A percentile compares a stretch with the other conserved stretches of the same genome.
phyloP scores from a whole-genome alignment of 2,329 filamentous ascomycete genomes.

The Alternaria sp. region DNA sequence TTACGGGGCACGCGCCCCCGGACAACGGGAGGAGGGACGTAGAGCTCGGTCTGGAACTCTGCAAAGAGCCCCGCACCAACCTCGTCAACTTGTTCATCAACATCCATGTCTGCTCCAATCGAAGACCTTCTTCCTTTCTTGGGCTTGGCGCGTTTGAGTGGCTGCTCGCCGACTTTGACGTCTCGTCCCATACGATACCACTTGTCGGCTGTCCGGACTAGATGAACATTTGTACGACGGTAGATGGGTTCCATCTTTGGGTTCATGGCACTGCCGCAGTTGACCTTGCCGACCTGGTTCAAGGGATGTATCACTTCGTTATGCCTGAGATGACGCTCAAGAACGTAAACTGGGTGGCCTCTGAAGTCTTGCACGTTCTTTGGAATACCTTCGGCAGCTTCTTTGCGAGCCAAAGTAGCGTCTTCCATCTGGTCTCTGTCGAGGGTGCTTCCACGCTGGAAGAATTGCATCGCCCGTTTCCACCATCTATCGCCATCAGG shows the following conservation, averaged over 20 bases:
- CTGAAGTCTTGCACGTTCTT: constrained; percentile 87
- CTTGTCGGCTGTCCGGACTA: constrained; percentile 78
- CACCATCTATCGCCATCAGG: constrained; percentile 64
- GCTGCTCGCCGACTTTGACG: constrained; percentile 76
- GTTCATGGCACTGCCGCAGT: constrained; percentile 65
- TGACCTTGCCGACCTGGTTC: constrained; percentile 77
- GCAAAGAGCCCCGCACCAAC: constrained; percentile 64
- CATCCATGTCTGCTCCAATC: constrained; percentile 38
- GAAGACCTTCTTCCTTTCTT: constrained; percentile 38
- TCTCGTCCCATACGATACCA: constrained; percentile 91
- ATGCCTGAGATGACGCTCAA: constrained; percentile 82
- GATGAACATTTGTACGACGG: constrained; percentile 78
- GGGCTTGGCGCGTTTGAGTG: constrained; percentile 70
- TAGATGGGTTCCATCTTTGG: constrained; percentile 77
- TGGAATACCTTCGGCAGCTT: constrained; percentile 79
- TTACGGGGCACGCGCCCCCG: constrained; percentile 72
- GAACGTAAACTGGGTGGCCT: constrained; percentile 74
- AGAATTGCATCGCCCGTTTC: constrained; percentile 56
- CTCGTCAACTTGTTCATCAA: constrained; percentile 47
- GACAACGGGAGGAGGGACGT: constrained; percentile 76
- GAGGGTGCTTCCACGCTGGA: constrained; percentile 39
- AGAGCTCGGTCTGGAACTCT: constrained; percentile 69
- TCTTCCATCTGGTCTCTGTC: constrained; percentile 87
- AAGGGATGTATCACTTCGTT: constrained; percentile 82
- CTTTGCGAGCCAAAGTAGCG: constrained; percentile 72